phyloP scores from a whole-genome alignment of 176 grass and related monocot species.

The Dendrocalamus sinicus region DNA sequence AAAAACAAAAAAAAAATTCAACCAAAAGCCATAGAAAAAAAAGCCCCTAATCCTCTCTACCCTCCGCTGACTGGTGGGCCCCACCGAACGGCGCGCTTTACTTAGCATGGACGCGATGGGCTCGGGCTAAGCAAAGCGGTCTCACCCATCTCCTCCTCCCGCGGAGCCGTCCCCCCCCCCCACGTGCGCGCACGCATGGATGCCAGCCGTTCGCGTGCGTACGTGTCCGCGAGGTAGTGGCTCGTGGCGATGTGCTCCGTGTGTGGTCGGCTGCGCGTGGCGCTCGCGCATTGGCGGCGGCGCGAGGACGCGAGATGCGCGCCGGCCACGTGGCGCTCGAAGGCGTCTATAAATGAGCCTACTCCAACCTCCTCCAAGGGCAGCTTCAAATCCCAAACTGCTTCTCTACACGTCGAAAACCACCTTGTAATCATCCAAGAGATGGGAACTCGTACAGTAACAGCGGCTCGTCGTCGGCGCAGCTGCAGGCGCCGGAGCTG shows the following conservation, averaged over 20 bases:
- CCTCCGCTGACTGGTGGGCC: neutral
- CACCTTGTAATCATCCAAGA: neutral
- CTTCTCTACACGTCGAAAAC: neutral
- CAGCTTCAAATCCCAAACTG: no score
- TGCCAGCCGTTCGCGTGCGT: neutral
- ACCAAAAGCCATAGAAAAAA: no score
- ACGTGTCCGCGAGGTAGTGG: constrained; percentile 13
- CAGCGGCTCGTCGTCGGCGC: neutral
- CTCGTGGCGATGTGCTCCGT: neutral
- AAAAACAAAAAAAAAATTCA: no score
- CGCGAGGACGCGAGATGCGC: neutral
- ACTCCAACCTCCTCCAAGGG: neutral
- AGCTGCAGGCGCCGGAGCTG: constrained; percentile 45
- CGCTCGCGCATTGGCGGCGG: neutral
- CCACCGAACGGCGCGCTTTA: constrained; percentile 10
- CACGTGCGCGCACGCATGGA: constrained; percentile 44
- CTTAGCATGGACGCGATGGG: constrained; percentile 31
- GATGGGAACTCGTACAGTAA: constrained; percentile 49
- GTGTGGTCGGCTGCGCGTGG: constrained; percentile 44
- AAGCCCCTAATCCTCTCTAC: neutral
- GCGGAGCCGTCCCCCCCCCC: constrained; percentile 40
- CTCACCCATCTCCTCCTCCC: constrained; percentile 7
- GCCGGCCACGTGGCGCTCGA: neutral
- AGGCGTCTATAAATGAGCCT: constrained; percentile 33
- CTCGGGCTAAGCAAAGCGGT: constrained; percentile 46